A percentile compares a stretch with the other conserved stretches of the same genome.
Conservation (phyloP, 2,329 filamentous ascomycete genomes). For the Pezicula rhizophila region DNA sequence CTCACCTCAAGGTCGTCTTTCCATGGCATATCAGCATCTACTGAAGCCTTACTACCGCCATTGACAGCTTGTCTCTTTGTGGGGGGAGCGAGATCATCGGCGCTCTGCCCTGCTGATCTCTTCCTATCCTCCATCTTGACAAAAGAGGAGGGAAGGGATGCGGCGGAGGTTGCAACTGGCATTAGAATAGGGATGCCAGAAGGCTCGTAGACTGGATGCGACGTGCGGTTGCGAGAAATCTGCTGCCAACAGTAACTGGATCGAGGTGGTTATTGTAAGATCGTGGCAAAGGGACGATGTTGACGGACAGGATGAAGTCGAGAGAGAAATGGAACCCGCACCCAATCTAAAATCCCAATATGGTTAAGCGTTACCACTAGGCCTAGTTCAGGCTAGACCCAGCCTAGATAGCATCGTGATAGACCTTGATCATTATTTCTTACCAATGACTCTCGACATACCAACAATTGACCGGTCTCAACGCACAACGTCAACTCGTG, state of each 20-base stretch:
- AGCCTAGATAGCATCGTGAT: background rate
- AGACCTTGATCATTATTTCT: background rate
- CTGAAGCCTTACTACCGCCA: conserved; percentile 62
- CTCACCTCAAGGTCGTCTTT: conserved; percentile 70
- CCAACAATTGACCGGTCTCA: background rate
- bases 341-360: background rate
- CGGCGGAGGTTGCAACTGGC: conserved; percentile 63
- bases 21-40: conserved; percentile 63
- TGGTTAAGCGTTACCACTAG: background rate
- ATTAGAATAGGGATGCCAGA: conserved; percentile 60
- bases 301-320: conserved; percentile 1
- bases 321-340: background rate
- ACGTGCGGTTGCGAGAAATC: conserved; percentile 4
- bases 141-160: conserved; percentile 72
- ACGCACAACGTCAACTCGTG: background rate
- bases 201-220: conserved; percentile 27
- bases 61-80: conserved; percentile 90
- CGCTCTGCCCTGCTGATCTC: conserved; percentile 75
- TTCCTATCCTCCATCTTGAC: conserved; percentile 99
- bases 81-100: conserved; percentile 80
- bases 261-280: background rate
- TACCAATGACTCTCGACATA: background rate
- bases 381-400: background rate
- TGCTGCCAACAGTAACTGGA: background rate
- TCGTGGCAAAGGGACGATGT: conserved; percentile 2